Conservation (phyloP, 1,284 basidiomycete genomes). For the Ganoderma sp. region DNA sequence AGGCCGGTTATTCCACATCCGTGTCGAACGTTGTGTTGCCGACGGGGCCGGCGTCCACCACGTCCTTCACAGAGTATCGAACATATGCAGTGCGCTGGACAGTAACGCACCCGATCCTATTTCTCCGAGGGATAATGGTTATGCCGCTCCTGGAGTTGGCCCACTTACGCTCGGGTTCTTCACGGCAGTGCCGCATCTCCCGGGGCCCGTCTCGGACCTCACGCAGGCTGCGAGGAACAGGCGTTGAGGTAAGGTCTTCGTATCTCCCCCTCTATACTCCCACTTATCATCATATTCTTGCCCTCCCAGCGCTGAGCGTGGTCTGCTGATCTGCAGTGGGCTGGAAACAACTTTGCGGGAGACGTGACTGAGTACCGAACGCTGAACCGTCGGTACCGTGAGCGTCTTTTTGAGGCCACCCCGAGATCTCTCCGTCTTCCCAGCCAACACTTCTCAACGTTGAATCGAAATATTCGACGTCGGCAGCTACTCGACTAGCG, state of each 20-base stretch:
- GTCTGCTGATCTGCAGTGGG: constrained; percentile 1
- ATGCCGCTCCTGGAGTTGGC: neutral
- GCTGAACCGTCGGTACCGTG: neutral
- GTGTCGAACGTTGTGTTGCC: neutral
- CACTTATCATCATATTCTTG: constrained; percentile 15
- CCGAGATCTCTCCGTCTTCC: constrained; percentile 24
- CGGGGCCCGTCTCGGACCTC: neutral
- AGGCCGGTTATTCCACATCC: neutral
- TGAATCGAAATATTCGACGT: neutral
- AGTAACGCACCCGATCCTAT: neutral
- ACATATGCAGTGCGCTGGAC: neutral
- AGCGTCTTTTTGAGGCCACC: neutral
- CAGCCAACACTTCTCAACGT: constrained; percentile 5
- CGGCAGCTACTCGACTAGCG: neutral
- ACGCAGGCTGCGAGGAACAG: constrained; percentile 2
- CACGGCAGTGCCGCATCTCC: neutral
- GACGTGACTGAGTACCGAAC: neutral
- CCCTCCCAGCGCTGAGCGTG: neutral
- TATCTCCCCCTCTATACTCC: constrained; percentile 15
- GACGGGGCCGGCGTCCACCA: too few species aligned
- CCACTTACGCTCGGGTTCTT: neutral
- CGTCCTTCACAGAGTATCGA: neutral
- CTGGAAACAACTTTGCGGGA: neutral
- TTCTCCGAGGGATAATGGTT: neutral
- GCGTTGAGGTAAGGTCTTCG: constrained; percentile 5